These are phyloP conservation scores for Priceomyces carsonii DNA, from an alignment of 805 yeast species.

Conservation along the genomic window DNA sequence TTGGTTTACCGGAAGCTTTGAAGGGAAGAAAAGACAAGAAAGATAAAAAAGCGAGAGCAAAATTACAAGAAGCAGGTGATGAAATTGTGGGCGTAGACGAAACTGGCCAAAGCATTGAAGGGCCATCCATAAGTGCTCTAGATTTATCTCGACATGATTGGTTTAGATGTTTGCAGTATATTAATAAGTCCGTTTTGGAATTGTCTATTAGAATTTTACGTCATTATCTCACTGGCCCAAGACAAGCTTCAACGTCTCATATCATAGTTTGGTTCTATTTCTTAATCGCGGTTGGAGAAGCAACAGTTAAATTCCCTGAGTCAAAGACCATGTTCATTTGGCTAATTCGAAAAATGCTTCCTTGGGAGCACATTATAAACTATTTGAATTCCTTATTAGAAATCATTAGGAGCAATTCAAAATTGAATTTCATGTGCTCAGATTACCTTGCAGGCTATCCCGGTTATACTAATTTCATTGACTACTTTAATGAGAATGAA, in stretches of 20 bases:
- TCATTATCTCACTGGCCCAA: conserved; percentile 70
- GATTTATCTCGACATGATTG: conserved; percentile 47
- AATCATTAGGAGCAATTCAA: conserved; percentile 23
- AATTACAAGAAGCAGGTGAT: conserved; percentile 14
- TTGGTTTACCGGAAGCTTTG: conserved; percentile 69
- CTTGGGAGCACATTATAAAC: conserved; percentile 66
- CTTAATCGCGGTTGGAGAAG: conserved; percentile 61
- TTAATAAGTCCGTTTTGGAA: conserved; percentile 66
- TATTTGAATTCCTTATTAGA: conserved; percentile 61
- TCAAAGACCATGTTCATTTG: conserved; percentile 50
- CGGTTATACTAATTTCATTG: conserved; percentile 41
- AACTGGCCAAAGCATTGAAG: conserved; percentile 4
- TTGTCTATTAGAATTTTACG: conserved; percentile 67
- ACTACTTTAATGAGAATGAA: conserved; percentile 58
- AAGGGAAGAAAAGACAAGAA: conserved; percentile 72
- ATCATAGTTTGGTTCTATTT: conserved; percentile 77
- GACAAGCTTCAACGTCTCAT: conserved; percentile 70
- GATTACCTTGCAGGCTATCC: conserved; percentile 12
- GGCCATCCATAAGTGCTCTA: conserved; percentile 23
- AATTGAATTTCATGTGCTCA: conserved; percentile 23
- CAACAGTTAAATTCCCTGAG: conserved; percentile 46
- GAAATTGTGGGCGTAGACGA: conserved; percentile 2
- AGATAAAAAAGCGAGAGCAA: conserved; percentile 57
- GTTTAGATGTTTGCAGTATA: conserved; percentile 54
- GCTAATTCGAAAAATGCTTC: conserved; percentile 57